These are phyloP conservation scores for Tulasnella sp. DNA, from an alignment of 768 basidiomycete genomes.

Conservation along the genomic window DNA sequence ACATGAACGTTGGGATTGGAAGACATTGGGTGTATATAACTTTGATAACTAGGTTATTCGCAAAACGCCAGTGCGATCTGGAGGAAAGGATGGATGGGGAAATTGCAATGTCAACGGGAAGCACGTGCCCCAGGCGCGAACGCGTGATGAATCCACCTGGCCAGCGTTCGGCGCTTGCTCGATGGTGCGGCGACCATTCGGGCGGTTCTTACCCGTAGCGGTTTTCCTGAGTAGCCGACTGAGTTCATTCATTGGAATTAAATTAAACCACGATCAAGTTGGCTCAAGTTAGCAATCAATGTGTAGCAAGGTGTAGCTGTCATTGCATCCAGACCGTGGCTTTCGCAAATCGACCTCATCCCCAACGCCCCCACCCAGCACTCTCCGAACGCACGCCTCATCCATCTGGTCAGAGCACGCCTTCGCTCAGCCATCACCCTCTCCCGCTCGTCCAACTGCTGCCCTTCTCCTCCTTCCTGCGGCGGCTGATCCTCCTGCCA, in stretches of 20 bases:
- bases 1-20: constrained; percentile 6
- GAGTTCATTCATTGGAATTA: no score
- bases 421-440: background rate
- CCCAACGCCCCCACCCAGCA: constrained; percentile 2
- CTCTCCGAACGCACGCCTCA: constrained; percentile 10
- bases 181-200: no score
- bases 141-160: no score
- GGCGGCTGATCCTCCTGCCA: background rate
- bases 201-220: no score
- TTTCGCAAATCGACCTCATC: constrained; percentile 10
- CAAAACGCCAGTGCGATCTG: background rate
- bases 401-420: constrained; percentile 11
- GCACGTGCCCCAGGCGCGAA: no score
- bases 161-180: no score
- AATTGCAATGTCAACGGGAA: background rate
- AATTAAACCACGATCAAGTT: no score
- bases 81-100: background rate
- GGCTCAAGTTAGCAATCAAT: no score
- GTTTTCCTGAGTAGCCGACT: no score
- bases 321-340: no score
- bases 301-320: no score
- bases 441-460: background rate
- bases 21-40: background rate
- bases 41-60: no score
- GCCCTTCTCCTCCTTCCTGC: background rate